Base-by-base conservation (phyloP, 257 asterid species). In the Rubia yunnanensis region DNA sequence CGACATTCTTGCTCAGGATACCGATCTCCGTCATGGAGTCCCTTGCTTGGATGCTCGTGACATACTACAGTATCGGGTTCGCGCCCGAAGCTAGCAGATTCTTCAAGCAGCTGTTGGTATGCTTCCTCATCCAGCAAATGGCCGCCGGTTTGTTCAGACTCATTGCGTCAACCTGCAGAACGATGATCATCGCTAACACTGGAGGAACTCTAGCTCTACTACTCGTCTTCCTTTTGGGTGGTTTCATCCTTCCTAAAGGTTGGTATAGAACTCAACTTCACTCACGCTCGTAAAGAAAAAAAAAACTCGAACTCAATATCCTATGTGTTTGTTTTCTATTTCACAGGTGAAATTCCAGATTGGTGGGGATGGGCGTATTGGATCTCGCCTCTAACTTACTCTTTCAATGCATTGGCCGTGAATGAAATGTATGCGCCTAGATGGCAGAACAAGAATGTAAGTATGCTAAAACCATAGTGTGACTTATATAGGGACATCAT, bases 311-410 rank as follows among this genome's bases (percentile, higher is more conserved):
- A n/a, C n/a, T n/a, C n/a, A n/a, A n/a, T n/a, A n/a, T 56, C 27
- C 17, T 4, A 22, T 20, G 44, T 44, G 48, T 30, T 9, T 70
- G n/a, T 30, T 69, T 52, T 36, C n/a, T 68, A 32, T 36, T 17
- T 72, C 60, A 63, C 74, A 86, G 90, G 68, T 49, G 50, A 72
- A 65, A 80, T 86, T 62, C 94, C 90, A 8, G 75, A 65, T 39
- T 86, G 94, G 94, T 86, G 88, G 94, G 71, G 79, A 28, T 86
- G 94, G 94, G 90, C 78, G 2, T 81, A 77, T 69, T 86, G 94
- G 94, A 20, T 82, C 64, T 86, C 88, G 34, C 94, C 94, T 39
- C 72, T 86, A 35, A 72, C 80, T 39, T 86, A 86, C 9, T 79
- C 72, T 14, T 84, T 77, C 81, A 86, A 79, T 17, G 84, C 88